A percentile compares a stretch with the other conserved stretches of the same genome.
phyloP scores from a whole-genome alignment of 1,284 basidiomycete genomes.

The Peniophora sp. region DNA sequence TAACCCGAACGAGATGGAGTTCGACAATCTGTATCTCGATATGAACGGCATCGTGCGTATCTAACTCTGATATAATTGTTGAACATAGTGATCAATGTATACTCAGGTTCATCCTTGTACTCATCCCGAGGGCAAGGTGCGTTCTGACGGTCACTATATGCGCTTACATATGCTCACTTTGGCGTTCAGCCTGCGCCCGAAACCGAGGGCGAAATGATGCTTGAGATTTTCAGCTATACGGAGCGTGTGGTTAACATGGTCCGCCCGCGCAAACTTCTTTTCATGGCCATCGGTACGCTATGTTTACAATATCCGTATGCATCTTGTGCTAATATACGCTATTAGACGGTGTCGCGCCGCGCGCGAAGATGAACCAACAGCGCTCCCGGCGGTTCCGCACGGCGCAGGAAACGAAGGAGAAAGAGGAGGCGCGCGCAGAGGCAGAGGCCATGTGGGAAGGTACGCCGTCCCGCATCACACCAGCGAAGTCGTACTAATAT shows the following conservation, averaged over 20 bases:
- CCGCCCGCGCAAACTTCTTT: constrained; percentile 87
- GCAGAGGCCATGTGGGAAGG: constrained; percentile 83
- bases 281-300: constrained; percentile 91
- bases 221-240: constrained; percentile 95
- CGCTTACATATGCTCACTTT: constrained; percentile 4
- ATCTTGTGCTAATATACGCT: background rate
- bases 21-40: constrained; percentile 93
- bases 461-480: constrained; percentile 22
- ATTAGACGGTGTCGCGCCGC: constrained; percentile 91
- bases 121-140: constrained; percentile 90
- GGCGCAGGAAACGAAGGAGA: constrained; percentile 91
- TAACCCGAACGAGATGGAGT: constrained; percentile 96
- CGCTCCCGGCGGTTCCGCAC: constrained; percentile 93
- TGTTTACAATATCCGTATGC: constrained; percentile 5
- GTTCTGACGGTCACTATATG: constrained; percentile 11
- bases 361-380: constrained; percentile 99
- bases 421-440: constrained; percentile 80
- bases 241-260: constrained; percentile 98
- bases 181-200: constrained; percentile 78
- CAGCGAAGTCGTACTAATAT: background rate
- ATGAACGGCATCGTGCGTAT: constrained; percentile 83
- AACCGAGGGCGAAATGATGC: constrained; percentile 99
- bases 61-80: constrained; percentile 5
- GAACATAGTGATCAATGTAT: background rate
- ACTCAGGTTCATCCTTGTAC: constrained; percentile 95